phyloP scores from a whole-genome alignment of 2,329 filamentous ascomycete species.

The Acephala macrosclerotiorum region DNA sequence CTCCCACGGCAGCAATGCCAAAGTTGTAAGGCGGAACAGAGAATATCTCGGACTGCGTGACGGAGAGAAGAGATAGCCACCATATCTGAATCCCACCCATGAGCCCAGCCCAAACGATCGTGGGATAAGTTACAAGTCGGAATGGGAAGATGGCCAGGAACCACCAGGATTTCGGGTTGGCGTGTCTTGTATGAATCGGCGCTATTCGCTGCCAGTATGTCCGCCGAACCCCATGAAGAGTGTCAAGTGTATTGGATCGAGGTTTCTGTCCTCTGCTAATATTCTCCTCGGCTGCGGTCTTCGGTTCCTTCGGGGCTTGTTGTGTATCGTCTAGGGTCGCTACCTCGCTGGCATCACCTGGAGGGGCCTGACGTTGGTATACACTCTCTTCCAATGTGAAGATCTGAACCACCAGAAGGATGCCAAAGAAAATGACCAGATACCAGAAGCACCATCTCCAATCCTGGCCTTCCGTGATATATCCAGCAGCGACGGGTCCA shows the following conservation, averaged over 20 bases:
- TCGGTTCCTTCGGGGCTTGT: neutral
- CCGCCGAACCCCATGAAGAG: neutral
- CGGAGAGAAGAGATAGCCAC: conserved; percentile 28
- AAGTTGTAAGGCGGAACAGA: conserved; percentile 25
- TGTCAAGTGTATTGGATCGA: neutral
- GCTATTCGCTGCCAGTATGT: conserved; percentile 23
- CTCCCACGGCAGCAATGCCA: conserved; percentile 24
- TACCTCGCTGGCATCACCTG: neutral
- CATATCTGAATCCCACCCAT: conserved; percentile 27
- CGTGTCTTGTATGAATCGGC: conserved; percentile 21
- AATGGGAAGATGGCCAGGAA: conserved; percentile 24
- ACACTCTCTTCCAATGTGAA: conserved; percentile 25
- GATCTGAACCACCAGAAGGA: conserved; percentile 19
- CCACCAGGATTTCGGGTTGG: conserved; percentile 24
- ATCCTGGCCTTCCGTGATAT: conserved; percentile 21
- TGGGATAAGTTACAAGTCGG: conserved; percentile 21
- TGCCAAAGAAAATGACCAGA: conserved; percentile 22
- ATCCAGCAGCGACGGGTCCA: conserved; percentile 27
- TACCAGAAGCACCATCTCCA: conserved; percentile 32
- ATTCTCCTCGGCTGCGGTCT: neutral
- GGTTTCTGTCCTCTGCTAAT: neutral
- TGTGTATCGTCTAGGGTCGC: neutral
- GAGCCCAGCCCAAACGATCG: conserved; percentile 25
- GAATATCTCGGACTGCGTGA: conserved; percentile 29
- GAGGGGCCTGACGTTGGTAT: conserved; percentile 12